Evolutionary conservation across 1,284 basidiomycete genomes (phyloP).

Genomic region (Cryptococcus sp.): DNA sequence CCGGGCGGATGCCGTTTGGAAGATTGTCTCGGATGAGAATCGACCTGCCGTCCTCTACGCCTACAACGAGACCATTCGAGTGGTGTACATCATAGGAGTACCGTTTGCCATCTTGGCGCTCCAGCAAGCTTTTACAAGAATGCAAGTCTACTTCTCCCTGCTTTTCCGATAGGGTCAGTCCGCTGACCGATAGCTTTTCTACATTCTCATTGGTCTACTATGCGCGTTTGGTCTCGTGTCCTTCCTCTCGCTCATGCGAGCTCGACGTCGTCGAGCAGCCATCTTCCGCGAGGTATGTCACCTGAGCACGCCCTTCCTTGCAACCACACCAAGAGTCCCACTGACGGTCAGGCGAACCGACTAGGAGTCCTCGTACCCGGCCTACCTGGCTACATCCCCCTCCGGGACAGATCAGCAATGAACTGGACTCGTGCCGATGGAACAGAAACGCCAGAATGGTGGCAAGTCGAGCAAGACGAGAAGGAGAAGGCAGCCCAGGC

Average conservation of each 20-base stretch:
- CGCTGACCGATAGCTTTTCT: conserved; percentile 32
- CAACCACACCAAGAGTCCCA: background rate
- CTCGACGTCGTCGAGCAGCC: conserved; percentile 28
- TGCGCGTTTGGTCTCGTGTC: conserved; percentile 36
- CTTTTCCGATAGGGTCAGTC: background rate
- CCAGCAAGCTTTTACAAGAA: conserved; percentile 20
- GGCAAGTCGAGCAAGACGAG: conserved; percentile 27
- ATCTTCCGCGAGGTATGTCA: conserved; percentile 33
- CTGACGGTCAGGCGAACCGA: conserved; percentile 26
- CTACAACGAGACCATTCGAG: conserved; percentile 36
- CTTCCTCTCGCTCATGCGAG: conserved; percentile 32
- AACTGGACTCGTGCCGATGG: conserved; percentile 25
- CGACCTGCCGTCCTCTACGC: conserved; percentile 27
- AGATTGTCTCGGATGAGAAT: conserved; percentile 1
- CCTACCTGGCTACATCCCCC: conserved; percentile 38
- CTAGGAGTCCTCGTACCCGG: conserved; percentile 42
- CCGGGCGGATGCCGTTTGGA: background rate
- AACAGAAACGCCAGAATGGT: conserved; percentile 35
- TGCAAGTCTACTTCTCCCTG: conserved; percentile 8
- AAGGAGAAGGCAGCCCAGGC: background rate
- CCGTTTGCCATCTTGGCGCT: conserved; percentile 29
- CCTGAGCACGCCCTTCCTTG: too few relatives aligned
- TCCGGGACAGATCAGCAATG: conserved; percentile 28
- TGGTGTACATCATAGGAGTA: conserved; percentile 39
- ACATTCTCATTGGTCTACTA: conserved; percentile 43